Conservation (phyloP, 202 grass and related monocot species). For the Schoenoplectus tabernaemontani region DNA sequence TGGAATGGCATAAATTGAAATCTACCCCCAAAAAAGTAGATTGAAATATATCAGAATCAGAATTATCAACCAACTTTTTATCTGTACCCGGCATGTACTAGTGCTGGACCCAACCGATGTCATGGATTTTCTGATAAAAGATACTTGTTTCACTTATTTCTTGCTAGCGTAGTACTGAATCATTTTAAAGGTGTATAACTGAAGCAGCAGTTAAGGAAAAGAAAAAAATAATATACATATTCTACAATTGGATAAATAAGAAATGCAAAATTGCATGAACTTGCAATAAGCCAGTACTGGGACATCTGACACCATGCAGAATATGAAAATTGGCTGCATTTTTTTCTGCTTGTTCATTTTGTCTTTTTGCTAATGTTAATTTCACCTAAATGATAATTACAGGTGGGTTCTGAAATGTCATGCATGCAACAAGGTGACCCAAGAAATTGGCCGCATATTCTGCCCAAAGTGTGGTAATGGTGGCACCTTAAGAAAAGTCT, state of each 20-base stretch:
- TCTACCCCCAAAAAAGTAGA: background rate
- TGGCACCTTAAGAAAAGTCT: constrained; percentile 85
- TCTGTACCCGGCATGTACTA: background rate
- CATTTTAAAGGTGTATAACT: background rate
- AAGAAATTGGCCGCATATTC: constrained; percentile 94
- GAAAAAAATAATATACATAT: background rate
- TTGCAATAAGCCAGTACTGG: background rate
- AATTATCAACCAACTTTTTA: background rate
- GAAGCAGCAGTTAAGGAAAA: background rate
- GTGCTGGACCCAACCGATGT: background rate
- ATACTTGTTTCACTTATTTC: background rate
- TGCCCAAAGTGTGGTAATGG: constrained; percentile 97
- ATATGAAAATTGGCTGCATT: background rate
- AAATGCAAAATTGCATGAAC: background rate
- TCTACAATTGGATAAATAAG: background rate
- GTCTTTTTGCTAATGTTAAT: background rate
- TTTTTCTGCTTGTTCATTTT: background rate
- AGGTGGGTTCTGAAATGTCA: constrained; percentile 99
- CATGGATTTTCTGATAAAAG: background rate
- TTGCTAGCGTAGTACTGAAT: background rate
- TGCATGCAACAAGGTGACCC: constrained; percentile 90
- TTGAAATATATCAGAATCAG: background rate
- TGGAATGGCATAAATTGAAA: background rate
- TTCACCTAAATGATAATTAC: background rate
- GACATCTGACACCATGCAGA: background rate